Evolutionary conservation across 768 basidiomycete genomes (phyloP).

Genomic region (Leccinum broughii): DNA sequence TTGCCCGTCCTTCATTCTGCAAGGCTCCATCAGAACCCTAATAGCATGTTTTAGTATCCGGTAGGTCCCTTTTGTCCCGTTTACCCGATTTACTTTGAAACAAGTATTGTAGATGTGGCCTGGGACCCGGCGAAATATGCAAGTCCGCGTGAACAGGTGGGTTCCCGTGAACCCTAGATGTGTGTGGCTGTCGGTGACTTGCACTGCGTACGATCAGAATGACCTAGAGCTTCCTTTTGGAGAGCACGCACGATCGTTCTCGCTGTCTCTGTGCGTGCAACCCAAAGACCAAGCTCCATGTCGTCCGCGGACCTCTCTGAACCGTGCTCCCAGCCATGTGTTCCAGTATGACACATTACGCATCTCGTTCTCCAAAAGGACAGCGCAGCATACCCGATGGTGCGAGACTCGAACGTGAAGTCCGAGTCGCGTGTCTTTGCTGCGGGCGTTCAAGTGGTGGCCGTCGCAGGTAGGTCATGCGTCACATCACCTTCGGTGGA

Average conservation of each 20-base stretch:
- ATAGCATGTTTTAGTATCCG: constrained; percentile 5
- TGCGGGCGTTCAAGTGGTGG: not conserved
- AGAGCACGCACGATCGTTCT: constrained; percentile 13
- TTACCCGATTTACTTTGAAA: not conserved
- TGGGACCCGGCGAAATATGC: constrained; percentile 2
- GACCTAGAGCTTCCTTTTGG: constrained; percentile 12
- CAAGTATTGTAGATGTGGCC: constrained; percentile 6
- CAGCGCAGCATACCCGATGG: constrained; percentile 1
- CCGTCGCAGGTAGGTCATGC: constrained; percentile 6
- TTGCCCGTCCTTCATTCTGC: not conserved
- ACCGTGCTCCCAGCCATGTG: constrained; percentile 12
- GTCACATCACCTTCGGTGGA: constrained; percentile 1
- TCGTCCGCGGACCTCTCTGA: constrained; percentile 24
- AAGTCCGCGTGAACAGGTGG: constrained; percentile 11
- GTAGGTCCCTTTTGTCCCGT: constrained; percentile 2
- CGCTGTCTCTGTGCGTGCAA: constrained; percentile 10
- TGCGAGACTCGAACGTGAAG: constrained; percentile 7
- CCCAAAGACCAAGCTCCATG: constrained; percentile 19
- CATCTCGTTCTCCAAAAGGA: constrained; percentile 13
- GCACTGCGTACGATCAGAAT: constrained; percentile 8
- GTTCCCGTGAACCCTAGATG: not conserved
- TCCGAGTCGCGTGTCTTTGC: constrained; percentile 9
- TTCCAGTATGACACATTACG: constrained; percentile 14
- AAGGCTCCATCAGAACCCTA: constrained; percentile 1
- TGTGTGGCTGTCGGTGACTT: constrained; percentile 4